A percentile compares a stretch with the other conserved stretches of the same genome.
These are phyloP conservation scores for Xylaria palmicola DNA, from an alignment of 495 filamentous ascomycete genomes.

Conservation along the genomic window DNA sequence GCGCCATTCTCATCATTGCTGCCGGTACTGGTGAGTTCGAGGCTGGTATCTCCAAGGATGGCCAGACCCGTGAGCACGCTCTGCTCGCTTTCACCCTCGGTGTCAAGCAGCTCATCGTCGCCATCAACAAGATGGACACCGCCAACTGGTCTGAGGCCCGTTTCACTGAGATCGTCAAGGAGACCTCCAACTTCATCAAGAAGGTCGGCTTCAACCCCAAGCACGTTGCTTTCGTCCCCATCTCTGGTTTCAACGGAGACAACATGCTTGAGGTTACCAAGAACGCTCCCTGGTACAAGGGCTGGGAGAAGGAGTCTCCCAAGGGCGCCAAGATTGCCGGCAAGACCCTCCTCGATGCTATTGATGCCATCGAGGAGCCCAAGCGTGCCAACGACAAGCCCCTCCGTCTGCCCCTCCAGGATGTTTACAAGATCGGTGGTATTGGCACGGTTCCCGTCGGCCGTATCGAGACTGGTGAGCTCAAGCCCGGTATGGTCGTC, in stretches of 20 bases:
- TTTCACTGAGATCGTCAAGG: slow-evolving; percentile 99
- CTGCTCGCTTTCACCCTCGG: slow-evolving; percentile 99
- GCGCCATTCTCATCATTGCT: slow-evolving; percentile 99
- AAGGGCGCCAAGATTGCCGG: slow-evolving; percentile 85
- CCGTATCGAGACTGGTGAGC: slow-evolving; percentile 99
- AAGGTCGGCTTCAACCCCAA: slow-evolving; percentile 99
- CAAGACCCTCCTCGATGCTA: slow-evolving; percentile 99
- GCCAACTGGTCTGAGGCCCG: slow-evolving; percentile 95
- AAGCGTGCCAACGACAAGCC: slow-evolving; percentile 94
- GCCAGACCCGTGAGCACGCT: slow-evolving; percentile 99
- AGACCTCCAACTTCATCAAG: slow-evolving; percentile 99
- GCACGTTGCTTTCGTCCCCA: slow-evolving; percentile 95
- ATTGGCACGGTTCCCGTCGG: slow-evolving; percentile 99
- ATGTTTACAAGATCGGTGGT: slow-evolving; percentile 99
- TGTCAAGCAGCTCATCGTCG: slow-evolving; percentile 99
- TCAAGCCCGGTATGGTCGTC: slow-evolving; percentile 97
- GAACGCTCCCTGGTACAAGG: slow-evolving; percentile 99
- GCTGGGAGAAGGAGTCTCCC: slow-evolving; percentile 95
- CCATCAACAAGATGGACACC: slow-evolving; percentile 99
- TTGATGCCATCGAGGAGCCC: slow-evolving; percentile 93
- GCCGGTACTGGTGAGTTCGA: slow-evolving; percentile 99
- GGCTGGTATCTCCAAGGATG: slow-evolving; percentile 99
- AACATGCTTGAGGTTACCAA: slow-evolving; percentile 93
- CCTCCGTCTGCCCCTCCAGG: slow-evolving; percentile 99
- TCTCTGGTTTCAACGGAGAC: slow-evolving; percentile 99